These are phyloP conservation scores for Periglandula ipomoeae DNA, from an alignment of 2,329 filamentous ascomycete genomes.

Conservation along the genomic window DNA sequence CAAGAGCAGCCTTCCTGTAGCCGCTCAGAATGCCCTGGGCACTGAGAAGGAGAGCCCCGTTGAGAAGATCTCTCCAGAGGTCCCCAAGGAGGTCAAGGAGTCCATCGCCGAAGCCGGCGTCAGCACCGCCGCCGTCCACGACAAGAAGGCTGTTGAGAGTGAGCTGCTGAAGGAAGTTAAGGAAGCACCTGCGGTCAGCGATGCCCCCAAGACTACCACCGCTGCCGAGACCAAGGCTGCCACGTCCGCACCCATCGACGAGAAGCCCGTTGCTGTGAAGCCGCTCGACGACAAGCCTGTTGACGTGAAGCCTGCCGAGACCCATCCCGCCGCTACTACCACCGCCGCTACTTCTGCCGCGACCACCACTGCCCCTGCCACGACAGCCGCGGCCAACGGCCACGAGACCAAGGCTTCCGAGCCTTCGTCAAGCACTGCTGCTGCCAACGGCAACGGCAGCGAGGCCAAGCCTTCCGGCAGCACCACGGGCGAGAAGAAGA, in stretches of 20 bases:
- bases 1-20: conserved; percentile 40
- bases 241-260: too few species aligned
- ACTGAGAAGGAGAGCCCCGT: conserved; percentile 32
- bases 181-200: conserved; percentile 25
- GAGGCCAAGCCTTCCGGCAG: conserved; percentile 15
- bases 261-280: conserved; percentile 10
- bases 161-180: conserved; percentile 62
- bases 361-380: conserved; percentile 11
- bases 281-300: conserved; percentile 14
- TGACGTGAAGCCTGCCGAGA: conserved; percentile 9
- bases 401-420: conserved; percentile 14
- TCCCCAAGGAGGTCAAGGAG: conserved; percentile 47
- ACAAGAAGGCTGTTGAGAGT: conserved; percentile 66
- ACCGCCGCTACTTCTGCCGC: conserved; percentile 6
- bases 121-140: conserved; percentile 57
- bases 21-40: conserved; percentile 39
- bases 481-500: conserved; percentile 53
- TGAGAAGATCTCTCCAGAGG: conserved; percentile 38
- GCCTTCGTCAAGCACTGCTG: conserved; percentile 2
- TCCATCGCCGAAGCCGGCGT: conserved; percentile 50
- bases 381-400: conserved; percentile 13
- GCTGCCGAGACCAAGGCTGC: conserved; percentile 11
- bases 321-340: conserved; percentile 9
- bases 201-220: conserved; percentile 15
- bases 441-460: conserved; percentile 1